Evolutionary conservation across 1,284 basidiomycete species (phyloP), one percentile per base, ranked within the genome.

Genomic region (Papiliotrema terrestris): DNA sequence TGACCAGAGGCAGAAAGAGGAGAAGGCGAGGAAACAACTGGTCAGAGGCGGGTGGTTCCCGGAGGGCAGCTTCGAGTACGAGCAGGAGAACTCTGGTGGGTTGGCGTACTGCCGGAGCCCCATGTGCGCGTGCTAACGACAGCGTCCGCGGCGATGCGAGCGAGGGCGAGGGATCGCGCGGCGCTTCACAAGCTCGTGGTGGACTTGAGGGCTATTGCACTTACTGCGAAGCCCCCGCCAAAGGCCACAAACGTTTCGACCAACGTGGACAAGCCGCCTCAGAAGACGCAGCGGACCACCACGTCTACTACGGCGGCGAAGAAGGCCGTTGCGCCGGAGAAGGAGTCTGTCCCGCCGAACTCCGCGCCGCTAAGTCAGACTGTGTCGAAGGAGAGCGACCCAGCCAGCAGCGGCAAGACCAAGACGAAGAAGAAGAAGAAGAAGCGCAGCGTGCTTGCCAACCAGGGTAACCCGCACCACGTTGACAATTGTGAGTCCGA

Each of bases 401-500:
- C 29, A 11, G 37, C 14, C 8, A n/a, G n/a, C 8, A 45, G 9
- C 42, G 19, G 9, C n/a, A 51, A 49, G 44, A 22, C 42, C 9
- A 46, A 32, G 36, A 14, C 36, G 20, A 79, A 73, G 77, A 75
- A 78, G 56, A 91, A 92, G 83, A 93, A 92, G 83, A 93, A 92
- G 83, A 92, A 91, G 75, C 82, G 88, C 45, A 87, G 87, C 48
- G 86, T 86, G 2, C 78, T 90, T 19, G 89, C 89, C 29, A 91
- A 92, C 71, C 88, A 88, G 50, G 88, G 88, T 44, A 93, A 93
- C 69, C 91, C 90, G 4, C 91, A 94, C 74, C 91, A 92, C 77
- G 81, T 91, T 46, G 82, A 87, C 66, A 93, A 93, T 78, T 78
- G 76, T 76, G 44, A 60, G 75, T 64, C 15, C 8, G 17, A 23